phyloP scores from a whole-genome alignment of 345 rosid species.

The Psidium friedrichsthalianum region DNA sequence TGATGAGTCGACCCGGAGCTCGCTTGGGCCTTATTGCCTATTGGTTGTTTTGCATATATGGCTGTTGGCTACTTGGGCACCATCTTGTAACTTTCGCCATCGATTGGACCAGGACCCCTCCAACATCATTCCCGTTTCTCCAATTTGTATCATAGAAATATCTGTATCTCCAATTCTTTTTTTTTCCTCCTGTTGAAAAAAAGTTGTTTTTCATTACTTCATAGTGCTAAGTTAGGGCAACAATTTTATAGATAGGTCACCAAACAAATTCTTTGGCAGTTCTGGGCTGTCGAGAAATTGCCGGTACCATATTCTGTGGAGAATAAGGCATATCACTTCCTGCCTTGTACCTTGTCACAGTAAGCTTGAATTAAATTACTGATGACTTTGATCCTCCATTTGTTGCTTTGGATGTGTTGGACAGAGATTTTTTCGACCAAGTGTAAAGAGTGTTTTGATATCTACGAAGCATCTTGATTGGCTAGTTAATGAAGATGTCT shows the following conservation, averaged over 20 bases:
- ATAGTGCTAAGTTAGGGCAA: neutral
- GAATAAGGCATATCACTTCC: neutral
- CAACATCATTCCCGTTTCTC: neutral
- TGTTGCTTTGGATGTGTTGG: neutral
- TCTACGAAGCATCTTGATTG: neutral
- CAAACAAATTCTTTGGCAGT: neutral
- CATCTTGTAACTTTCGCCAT: conserved; percentile 31
- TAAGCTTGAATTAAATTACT: neutral
- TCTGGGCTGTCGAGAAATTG: neutral
- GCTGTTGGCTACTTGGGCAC: conserved; percentile 73
- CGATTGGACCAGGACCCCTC: neutral
- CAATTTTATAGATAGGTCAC: neutral
- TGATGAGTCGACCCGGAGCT: conserved; percentile 76
- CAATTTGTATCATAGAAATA: conserved; percentile 21
- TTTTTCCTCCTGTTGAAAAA: conserved; percentile 6
- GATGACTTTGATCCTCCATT: neutral
- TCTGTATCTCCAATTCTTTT: neutral
- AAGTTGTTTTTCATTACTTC: neutral
- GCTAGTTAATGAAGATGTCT: neutral
- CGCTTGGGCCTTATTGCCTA: conserved; percentile 70
- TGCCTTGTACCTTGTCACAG: neutral
- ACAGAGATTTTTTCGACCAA: neutral
- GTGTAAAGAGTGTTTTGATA: neutral
- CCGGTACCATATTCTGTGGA: neutral
- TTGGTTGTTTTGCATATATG: conserved; percentile 70